Conservation (phyloP, 164 flowering plant species). For the Pachysandra terminalis region DNA sequence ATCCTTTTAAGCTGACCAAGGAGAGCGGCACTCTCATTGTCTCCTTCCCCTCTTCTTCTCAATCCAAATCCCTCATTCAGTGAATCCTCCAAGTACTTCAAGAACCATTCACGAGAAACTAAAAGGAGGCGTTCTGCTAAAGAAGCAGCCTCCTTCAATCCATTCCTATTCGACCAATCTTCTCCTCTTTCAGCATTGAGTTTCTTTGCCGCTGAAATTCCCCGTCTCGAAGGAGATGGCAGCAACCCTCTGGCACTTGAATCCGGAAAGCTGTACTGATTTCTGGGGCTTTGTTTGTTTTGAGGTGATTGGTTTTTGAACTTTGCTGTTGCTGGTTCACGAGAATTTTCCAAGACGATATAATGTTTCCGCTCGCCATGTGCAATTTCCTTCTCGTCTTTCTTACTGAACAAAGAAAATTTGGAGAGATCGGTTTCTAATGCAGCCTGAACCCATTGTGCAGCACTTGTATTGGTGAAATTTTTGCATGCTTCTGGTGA, state of each 20-base stretch:
- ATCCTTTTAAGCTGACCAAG: constrained; percentile 58
- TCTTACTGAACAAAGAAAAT: constrained; percentile 33
- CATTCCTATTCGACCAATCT: constrained; percentile 25
- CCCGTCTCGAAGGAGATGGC: constrained; percentile 18
- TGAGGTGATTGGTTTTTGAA: constrained; percentile 22
- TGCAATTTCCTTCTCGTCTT: constrained; percentile 21
- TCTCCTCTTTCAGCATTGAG: constrained; percentile 20
- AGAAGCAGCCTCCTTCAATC: constrained; percentile 37
- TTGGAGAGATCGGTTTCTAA: constrained; percentile 45
- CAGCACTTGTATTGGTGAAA: constrained; percentile 29
- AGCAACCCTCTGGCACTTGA: constrained; percentile 15
- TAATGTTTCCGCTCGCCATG: constrained; percentile 22
- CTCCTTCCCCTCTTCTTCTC: constrained; percentile 19
- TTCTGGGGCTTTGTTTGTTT: constrained; percentile 23
- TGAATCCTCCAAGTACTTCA: constrained; percentile 50
- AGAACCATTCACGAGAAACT: constrained; percentile 51
- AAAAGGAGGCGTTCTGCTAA: constrained; percentile 35
- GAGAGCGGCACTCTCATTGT: constrained; percentile 29
- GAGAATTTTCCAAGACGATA: constrained; percentile 34
- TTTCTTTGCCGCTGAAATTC: constrained; percentile 19
- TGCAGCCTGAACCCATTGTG: constrained; percentile 61
- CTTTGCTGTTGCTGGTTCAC: constrained; percentile 9
- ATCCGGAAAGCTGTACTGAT: constrained; percentile 4
- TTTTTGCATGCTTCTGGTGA: constrained; percentile 19
- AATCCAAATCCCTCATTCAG: constrained; percentile 36